Base-by-base conservation (phyloP, 441 rosid genomes). In the Populus hybrid region DNA sequence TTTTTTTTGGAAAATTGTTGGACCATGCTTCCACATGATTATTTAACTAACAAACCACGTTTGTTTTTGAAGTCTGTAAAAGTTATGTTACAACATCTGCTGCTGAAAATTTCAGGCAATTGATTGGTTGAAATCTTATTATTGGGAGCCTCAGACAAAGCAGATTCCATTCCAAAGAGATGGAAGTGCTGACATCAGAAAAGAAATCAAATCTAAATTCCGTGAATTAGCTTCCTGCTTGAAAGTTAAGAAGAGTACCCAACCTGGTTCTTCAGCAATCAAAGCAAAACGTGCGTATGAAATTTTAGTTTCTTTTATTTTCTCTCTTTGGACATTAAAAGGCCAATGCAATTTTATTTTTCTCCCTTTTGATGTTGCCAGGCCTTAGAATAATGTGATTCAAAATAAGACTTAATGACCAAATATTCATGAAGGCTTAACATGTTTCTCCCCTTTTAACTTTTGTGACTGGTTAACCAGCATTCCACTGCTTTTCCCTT, bases 101-200 rank as follows among this genome's bases (percentile, higher is more conserved):
- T 84, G 23, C 66, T 84, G 74, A 66, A 78, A 75, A 80, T 80
- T 83, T 75, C 83, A 96, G 99, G 98, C 98, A 50, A 87, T 96
- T 85, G 82, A 91, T 83, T 96, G 99, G 99, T 83, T 96, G 81
- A 92, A 85, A 84, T 85, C 86, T 36, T 90, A 88, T 77, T 92
- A 96, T 72, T 96, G 98, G 99, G 93, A 87, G 77, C 91, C 91
- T 75, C 99, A 96, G 82, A 88, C 81, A 81, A 77, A 72, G 78
- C 88, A 77, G 81, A 88, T 95, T 79, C 91, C 86, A 0, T 83
- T 85, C 69, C 87, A 80, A 82, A 87, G 83, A 79, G 86, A 89
- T 88, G 90, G 84, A 80, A 79, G 81, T 75, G 83, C 87, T 74
- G 82, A 82, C 78, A 73, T 87, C 36, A 84, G 86, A 83, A 89